Conservation (phyloP, 768 basidiomycete genomes). For the Cystofilobasidium macerans region DNA sequence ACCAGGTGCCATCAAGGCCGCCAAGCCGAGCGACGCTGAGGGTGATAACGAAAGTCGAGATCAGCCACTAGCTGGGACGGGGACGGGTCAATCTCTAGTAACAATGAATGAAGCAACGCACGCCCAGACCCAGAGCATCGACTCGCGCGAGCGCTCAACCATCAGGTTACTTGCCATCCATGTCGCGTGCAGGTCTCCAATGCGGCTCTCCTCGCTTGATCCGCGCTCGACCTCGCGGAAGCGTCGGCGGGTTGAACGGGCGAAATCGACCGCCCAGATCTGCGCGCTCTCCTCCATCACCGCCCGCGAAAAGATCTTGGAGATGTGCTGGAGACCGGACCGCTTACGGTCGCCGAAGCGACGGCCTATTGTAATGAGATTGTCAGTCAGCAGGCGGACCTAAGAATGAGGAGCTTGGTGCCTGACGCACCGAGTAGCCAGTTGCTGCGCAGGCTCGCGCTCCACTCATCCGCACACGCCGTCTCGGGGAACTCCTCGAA, state of each 20-base stretch:
- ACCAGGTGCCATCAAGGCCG: conserved; percentile 13
- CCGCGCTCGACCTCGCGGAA: conserved; percentile 22
- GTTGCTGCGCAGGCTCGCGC: conserved; percentile 8
- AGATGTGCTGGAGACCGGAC: conserved; percentile 13
- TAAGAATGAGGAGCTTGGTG: no score
- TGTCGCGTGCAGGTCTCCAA: conserved; percentile 21
- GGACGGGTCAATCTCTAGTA: not conserved
- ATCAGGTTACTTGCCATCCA: conserved; percentile 14
- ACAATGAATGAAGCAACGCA: not conserved
- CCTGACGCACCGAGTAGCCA: conserved; percentile 19
- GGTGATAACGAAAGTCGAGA: no score
- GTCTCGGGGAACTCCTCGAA: conserved; percentile 14
- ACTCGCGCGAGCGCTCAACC: conserved; percentile 18
- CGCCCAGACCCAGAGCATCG: conserved; percentile 34
- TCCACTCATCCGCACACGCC: conserved; percentile 15
- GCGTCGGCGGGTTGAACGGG: conserved; percentile 6
- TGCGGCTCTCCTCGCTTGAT: not conserved
- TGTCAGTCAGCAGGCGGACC: no score
- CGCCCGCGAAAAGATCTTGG: conserved; percentile 10
- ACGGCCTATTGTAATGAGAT: not conserved
- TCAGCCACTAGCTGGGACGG: no score
- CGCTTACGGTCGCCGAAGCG: conserved; percentile 17
- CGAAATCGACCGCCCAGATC: conserved; percentile 20
- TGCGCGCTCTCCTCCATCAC: conserved; percentile 10
- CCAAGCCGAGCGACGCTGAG: conserved; percentile 31